Evolutionary conservation across 306 rosid genomes (phyloP), one percentile per base, ranked within the genome.

Genomic region (Cucurbita argyrosperma): DNA sequence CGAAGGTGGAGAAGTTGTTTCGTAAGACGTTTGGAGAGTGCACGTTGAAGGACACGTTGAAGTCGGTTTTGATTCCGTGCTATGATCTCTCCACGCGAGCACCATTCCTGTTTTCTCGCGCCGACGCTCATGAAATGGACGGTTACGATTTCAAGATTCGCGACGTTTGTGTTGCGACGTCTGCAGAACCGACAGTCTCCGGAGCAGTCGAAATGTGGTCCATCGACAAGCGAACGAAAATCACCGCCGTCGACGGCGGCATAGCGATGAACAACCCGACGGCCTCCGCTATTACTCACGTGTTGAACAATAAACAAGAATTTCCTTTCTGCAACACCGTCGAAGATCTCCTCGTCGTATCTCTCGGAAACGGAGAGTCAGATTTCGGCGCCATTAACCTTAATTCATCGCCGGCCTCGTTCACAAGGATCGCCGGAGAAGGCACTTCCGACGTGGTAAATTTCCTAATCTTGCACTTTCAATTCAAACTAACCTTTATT

Each of bases 261-360:
- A 73, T 93, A 6, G 90, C 96, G 1, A 90, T 89, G 98, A 93
- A 89, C 80, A 93, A 93, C 76, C 98, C 98, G 35, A 89, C 96
- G 81, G 90, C 96, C 1, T 84, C 89, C 0, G 96, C 97, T 0
- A 79, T 90, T 61, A 93, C 98, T 9, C 98, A 93, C 86, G 98
- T 93, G 75, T 74, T 93, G n/a, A 88, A 90, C 54, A 93, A 93
- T 37, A 93, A 93, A 80, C 94, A 81, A 72, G 98, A 93, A 87
- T 93, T 93, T 49, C 98, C 98, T 0, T 86, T 90, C 19, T 93
- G 98, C 66, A 86, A 83, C 68, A 81, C 82, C 37, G 96, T 93
- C 2, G 85, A 91, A 21, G 98, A 89, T 74, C 78, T 93, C 12
- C 50, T 90, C 18, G 98, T 90, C 1, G 86, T 89, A 38, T 93